Evolutionary conservation across 2,329 filamentous ascomycete genomes (phyloP).

Genomic region (Paecilomyces dactylethromorphus): DNA sequence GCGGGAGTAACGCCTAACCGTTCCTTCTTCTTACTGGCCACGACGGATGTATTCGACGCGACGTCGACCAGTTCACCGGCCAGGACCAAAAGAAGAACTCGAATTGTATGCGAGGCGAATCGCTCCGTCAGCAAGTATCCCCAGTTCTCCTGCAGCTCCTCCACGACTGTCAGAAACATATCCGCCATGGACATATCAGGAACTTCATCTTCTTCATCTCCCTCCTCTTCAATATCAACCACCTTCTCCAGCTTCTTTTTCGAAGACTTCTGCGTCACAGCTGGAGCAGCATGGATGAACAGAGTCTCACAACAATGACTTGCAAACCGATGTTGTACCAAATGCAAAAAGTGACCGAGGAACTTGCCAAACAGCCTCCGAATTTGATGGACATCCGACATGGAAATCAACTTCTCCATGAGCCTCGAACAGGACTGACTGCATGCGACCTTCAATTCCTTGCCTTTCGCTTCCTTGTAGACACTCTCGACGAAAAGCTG

Average conservation of each 20-base stretch:
- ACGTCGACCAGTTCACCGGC: slow-evolving; percentile 75
- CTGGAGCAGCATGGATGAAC: slow-evolving; percentile 73
- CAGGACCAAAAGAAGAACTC: slow-evolving; percentile 77
- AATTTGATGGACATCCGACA: slow-evolving; percentile 72
- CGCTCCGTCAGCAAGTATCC: slow-evolving; percentile 76
- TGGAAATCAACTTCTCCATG: slow-evolving; percentile 81
- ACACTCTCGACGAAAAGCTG: slow-evolving; percentile 71
- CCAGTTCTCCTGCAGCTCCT: slow-evolving; percentile 81
- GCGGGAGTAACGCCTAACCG: slow-evolving; percentile 52
- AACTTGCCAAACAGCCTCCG: slow-evolving; percentile 84
- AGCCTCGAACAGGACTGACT: slow-evolving; percentile 92
- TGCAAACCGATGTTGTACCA: slow-evolving; percentile 92
- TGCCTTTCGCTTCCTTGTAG: slow-evolving; percentile 77
- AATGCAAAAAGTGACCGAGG: slow-evolving; percentile 74
- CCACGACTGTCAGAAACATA: slow-evolving; percentile 73
- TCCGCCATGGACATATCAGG: slow-evolving; percentile 68
- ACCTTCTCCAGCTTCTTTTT: slow-evolving; percentile 36
- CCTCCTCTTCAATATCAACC: slow-evolving; percentile 39
- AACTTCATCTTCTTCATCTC: slow-evolving; percentile 35
- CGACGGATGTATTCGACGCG: slow-evolving; percentile 60
- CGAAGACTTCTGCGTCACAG: slow-evolving; percentile 66
- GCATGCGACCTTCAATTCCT: slow-evolving; percentile 92
- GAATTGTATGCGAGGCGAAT: slow-evolving; percentile 85
- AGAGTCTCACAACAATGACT: slow-evolving; percentile 95
- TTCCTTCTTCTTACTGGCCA: slow-evolving; percentile 92